Evolutionary conservation across 257 asterid species (phyloP), one percentile per base, ranked within the genome.

Genomic region (Nicotiana noctiflora): DNA sequence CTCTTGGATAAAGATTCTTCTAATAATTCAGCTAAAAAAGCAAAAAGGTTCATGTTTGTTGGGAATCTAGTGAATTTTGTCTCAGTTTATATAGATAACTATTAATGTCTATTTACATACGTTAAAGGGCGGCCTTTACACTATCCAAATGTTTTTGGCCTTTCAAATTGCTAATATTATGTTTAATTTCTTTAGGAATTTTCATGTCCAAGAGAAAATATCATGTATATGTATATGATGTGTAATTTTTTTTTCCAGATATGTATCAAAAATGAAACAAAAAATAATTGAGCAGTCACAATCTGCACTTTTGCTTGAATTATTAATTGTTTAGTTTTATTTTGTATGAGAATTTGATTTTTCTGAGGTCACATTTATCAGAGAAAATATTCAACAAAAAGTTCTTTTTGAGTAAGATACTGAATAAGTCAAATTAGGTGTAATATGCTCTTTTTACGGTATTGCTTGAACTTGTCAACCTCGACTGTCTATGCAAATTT

Each of bases 61-160:
- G 34, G 19, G 8, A 44, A 44, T 21, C 27, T 13, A 44, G 77
- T 44, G 14, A 19, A 70, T 70, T 25, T 56, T 49, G 59, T 23
- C 44, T 3, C 23, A 25, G 25, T 49, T 74, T 25, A 72, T 46
- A 46, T 72, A 46, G 59, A 72, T 57, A 46, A 46, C 21, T 72
- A 72, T 21, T 46, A 31, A 72, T 72, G 37, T 44, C 56, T 51
- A 51, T 14, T 51, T 51, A 14, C 56, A 0, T 51, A 51, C 6
- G 6, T 51, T 51, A 13, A 51, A 13, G 18, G 9, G 60, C 7
- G 12, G 0, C 78, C 53, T 4, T 49, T 49, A 25, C 79, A 23
- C n/a, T 49, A 74, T 74, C 79, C 79, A 49, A 49, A 46, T 74
- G 78, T 49, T 74, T 46, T 74, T 49, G 61, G 23, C 78, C 61